Percentiles rank a stretch among this genome's conserved stretches.
phyloP scores from a whole-genome alignment of 768 basidiomycete genomes.

The Chiua virens region DNA sequence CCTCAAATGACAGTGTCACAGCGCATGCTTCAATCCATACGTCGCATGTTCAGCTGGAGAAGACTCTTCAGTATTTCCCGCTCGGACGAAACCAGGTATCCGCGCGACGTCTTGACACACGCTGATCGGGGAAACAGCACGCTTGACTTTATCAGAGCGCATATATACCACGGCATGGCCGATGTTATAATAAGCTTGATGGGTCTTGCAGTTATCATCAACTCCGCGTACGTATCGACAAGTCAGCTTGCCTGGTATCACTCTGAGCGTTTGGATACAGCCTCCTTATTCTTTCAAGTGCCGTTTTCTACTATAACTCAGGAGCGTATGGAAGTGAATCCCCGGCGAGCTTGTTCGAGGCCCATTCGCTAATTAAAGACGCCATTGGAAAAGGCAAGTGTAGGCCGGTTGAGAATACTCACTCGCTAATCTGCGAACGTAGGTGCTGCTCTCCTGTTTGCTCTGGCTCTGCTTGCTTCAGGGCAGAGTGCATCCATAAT shows the following conservation, averaged over 20 bases:
- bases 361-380: conserved; percentile 69
- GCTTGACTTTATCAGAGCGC: conserved; percentile 54
- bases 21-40: conserved; percentile 9
- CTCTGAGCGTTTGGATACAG: conserved; percentile 34
- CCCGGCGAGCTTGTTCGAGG: conserved; percentile 81
- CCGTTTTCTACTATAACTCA: conserved; percentile 70
- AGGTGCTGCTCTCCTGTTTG: conserved; percentile 87
- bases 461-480: conserved; percentile 77
- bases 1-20: conserved; percentile 24
- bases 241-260: not conserved
- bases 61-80: conserved; percentile 25
- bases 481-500: conserved; percentile 91
- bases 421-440: conserved; percentile 1
- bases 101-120: conserved; percentile 41
- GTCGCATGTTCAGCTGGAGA: conserved; percentile 9
- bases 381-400: conserved; percentile 65
- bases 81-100: conserved; percentile 20
- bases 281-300: conserved; percentile 78
- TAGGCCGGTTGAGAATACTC: not conserved
- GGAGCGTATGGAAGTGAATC: conserved; percentile 38
- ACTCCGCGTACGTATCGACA: conserved; percentile 59
- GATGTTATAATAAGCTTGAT: conserved; percentile 72
- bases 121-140: conserved; percentile 57
- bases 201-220: conserved; percentile 86
- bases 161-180: conserved; percentile 63